phyloP scores from a whole-genome alignment of 106 monocot genomes.

The Allium sativum region DNA sequence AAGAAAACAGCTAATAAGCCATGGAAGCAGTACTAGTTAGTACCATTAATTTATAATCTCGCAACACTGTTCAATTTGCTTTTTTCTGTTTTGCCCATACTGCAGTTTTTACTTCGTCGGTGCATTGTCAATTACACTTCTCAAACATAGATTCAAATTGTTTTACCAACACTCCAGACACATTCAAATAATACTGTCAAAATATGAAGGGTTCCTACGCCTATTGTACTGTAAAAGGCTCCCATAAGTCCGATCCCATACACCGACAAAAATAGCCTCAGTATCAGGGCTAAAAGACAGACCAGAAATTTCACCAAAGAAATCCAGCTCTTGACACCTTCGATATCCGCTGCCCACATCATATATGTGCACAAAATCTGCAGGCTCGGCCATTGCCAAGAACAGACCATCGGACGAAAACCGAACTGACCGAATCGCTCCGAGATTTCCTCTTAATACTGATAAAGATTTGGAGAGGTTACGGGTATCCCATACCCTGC shows the following conservation, averaged over 20 bases:
- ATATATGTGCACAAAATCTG: constrained; percentile 45
- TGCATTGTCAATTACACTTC: no score
- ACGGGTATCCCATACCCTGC: constrained; percentile 34
- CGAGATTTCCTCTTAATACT: constrained; percentile 31
- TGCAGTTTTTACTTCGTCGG: no score
- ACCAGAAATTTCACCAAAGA: constrained; percentile 49
- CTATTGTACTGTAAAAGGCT: constrained; percentile 34
- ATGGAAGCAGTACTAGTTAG: no score
- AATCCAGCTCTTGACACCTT: constrained; percentile 30
- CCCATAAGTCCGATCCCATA: constrained; percentile 40
- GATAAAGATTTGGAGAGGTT: constrained; percentile 26
- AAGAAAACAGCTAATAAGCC: no score
- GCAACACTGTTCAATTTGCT: no score
- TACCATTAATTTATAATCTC: no score
- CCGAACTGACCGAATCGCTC: constrained; percentile 33
- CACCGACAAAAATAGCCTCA: constrained; percentile 29
- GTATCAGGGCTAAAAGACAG: constrained; percentile 36
- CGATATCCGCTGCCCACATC: constrained; percentile 25
- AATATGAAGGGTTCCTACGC: constrained; percentile 18
- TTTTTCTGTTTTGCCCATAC: no score
- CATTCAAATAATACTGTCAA: constrained; percentile 16
- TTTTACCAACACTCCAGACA: neutral
- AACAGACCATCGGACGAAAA: constrained; percentile 32
- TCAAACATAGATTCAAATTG: no score
- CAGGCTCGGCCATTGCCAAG: constrained; percentile 49